These are phyloP conservation scores for Yamadazyma atmosphaerica DNA, from an alignment of 1,139 yeast species.

Conservation along the genomic window DNA sequence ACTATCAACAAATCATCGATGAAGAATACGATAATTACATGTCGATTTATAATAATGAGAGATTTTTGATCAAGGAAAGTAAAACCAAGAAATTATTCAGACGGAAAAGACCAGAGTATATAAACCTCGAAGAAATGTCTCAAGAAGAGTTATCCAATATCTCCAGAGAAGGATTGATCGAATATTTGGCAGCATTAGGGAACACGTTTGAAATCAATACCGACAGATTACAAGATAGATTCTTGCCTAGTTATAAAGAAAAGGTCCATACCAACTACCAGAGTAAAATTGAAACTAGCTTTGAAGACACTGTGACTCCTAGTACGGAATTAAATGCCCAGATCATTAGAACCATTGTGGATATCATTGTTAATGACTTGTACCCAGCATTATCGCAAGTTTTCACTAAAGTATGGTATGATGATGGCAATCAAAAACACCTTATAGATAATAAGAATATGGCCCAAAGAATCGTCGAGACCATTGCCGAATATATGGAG, in stretches of 20 bases:
- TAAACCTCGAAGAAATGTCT: slow-evolving; percentile 43
- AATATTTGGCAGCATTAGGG: slow-evolving; percentile 80
- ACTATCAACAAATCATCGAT: slow-evolving; percentile 58
- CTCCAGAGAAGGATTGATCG: slow-evolving; percentile 77
- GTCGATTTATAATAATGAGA: slow-evolving; percentile 44
- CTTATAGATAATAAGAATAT: slow-evolving; percentile 37
- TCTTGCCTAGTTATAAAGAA: slow-evolving; percentile 62
- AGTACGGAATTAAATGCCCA: slow-evolving; percentile 75
- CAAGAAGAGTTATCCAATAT: slow-evolving; percentile 49
- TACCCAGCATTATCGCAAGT: slow-evolving; percentile 44
- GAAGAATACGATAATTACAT: slow-evolving; percentile 54
- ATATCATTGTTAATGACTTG: slow-evolving; percentile 70
- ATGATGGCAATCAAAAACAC: slow-evolving; percentile 38
- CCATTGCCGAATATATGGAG: slow-evolving; percentile 70
- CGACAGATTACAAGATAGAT: slow-evolving; percentile 76
- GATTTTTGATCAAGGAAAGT: slow-evolving; percentile 38
- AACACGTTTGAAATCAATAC: slow-evolving; percentile 84
- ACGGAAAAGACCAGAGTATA: slow-evolving; percentile 23
- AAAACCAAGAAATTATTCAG: slow-evolving; percentile 49
- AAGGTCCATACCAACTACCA: slow-evolving; percentile 69
- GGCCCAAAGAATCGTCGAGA: slow-evolving; percentile 63
- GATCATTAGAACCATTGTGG: slow-evolving; percentile 62
- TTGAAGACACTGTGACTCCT: slow-evolving; percentile 70
- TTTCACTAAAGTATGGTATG: slow-evolving; percentile 48
- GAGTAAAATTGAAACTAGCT: slow-evolving; percentile 51